Conservation (phyloP, 495 filamentous ascomycete species). For the Penicillium fimorum region DNA sequence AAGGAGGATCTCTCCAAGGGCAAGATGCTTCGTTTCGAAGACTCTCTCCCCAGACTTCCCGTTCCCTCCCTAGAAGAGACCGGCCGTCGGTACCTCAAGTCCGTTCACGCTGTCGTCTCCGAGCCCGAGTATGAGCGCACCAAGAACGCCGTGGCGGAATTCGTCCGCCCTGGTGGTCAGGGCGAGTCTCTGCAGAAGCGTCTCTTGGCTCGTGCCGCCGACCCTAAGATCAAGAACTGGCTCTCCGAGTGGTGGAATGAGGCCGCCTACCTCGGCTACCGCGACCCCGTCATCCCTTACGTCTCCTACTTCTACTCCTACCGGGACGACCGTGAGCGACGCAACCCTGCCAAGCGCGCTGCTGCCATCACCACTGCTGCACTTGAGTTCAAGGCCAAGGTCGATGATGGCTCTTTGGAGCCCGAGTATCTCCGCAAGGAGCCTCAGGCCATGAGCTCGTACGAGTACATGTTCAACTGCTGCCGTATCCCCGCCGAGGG, state of each 20-base stretch:
- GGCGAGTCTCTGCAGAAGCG: constrained; percentile 88
- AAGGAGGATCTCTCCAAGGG: constrained; percentile 88
- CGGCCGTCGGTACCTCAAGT: constrained; percentile 84
- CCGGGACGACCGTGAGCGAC: constrained; percentile 84
- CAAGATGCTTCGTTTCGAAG: constrained; percentile 92
- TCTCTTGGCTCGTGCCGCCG: constrained; percentile 73
- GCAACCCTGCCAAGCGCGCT: constrained; percentile 87
- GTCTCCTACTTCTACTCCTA: constrained; percentile 99
- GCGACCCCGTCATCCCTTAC: constrained; percentile 95
- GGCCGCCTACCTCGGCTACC: constrained; percentile 84
- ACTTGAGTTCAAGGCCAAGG: constrained; percentile 91
- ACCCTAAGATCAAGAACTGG: constrained; percentile 91
- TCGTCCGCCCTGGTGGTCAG: constrained; percentile 75
- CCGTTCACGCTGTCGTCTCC: constrained; percentile 78
- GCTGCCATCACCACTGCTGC: constrained; percentile 82
- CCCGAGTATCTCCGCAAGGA: constrained; percentile 97
- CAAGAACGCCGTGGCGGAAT: constrained; percentile 77
- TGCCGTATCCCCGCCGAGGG: constrained; percentile 82
- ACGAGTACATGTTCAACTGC: constrained; percentile 98
- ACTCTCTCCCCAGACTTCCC: constrained; percentile 86
- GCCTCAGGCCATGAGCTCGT: constrained; percentile 95
- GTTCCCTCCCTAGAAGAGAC: constrained; percentile 96
- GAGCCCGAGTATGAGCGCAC: constrained; percentile 70
- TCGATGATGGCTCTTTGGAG: constrained; percentile 79
- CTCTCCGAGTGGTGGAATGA: constrained; percentile 97